Base-by-base conservation (phyloP, 257 asterid species). In the Fraxinus americana region DNA sequence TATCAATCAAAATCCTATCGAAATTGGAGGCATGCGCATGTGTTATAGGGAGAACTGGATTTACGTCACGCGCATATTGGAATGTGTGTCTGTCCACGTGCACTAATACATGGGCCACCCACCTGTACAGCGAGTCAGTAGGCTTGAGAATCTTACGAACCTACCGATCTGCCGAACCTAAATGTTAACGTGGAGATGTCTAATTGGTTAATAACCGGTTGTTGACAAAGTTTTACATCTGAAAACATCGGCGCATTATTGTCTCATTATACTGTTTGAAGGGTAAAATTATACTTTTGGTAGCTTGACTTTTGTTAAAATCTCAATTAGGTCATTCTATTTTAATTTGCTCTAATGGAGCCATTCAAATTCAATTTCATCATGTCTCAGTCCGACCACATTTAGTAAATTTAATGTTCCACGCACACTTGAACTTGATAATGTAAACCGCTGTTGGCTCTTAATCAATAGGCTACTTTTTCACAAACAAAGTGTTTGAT, bases 131-230 rank as follows among this genome's bases (percentile, higher is more conserved):
- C 78, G 71, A 57, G 73, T 75, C 83, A 67, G 11, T 34, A 41
- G 84, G 82, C 77, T 79, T 61, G 77, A 84, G 45, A 70, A 36
- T 76, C 59, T 19, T 8, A 78, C 87, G 75, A 83, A 29, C 83
- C 86, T 79, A 21, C 36, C 82, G 87, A 88, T 88, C 78, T 84
- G 12, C 87, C 87, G 86, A 85, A 41, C 87, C 87, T 77, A 19
- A 27, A 8, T 3, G 4, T 14, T n/a, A 79, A 79, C 79, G 80
- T 75, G 85, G 67, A 36, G 1, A 1, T 1, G 1, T 19, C 0
- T 69, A 10, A 80, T 77, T 86, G 61, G 83, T 11, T 1, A 6
- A 2, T 10, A 72, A 48, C 13, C 11, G 30, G 70, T 43, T 12
- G 50, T 11, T 43, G 50, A 9, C 39, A 36, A 36, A 36, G 39